A percentile compares a stretch with the other conserved stretches of the same genome.
Conservation (phyloP, 2,329 filamentous ascomycete genomes). For the Penicillium sclerotiorum region DNA sequence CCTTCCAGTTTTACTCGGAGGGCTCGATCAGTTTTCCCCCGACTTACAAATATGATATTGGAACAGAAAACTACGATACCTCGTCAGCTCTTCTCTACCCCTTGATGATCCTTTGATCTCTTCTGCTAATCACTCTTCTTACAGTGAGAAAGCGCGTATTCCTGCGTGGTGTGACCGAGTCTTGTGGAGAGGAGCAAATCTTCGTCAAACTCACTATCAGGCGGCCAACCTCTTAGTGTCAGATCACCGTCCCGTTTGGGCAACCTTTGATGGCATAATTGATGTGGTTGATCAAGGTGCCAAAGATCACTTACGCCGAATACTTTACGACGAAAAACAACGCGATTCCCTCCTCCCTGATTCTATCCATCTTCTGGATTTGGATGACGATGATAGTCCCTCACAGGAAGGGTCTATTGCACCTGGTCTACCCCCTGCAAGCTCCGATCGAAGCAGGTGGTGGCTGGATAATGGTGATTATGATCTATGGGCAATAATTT, state of each 20-base stretch:
- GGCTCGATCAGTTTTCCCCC: slow-evolving; percentile 84
- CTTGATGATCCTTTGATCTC: slow-evolving; percentile 6
- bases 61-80: slow-evolving; percentile 85
- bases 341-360: slow-evolving; percentile 49
- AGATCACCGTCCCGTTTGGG: slow-evolving; percentile 94
- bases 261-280: slow-evolving; percentile 81
- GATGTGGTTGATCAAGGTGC: slow-evolving; percentile 74
- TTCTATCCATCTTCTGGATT: slow-evolving; percentile 23
- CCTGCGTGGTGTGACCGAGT: slow-evolving; percentile 98
- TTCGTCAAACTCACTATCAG: slow-evolving; percentile 81
- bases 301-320: slow-evolving; percentile 71
- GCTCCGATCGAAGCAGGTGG: slow-evolving; percentile 65
- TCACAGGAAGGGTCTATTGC: slow-evolving; percentile 80
- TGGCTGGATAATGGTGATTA: slow-evolving; percentile 63
- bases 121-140: too few relatives aligned
- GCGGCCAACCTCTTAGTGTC: slow-evolving; percentile 84
- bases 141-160: slow-evolving; percentile 84
- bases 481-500: neutral
- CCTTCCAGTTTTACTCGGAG: slow-evolving; percentile 91
- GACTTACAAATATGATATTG: slow-evolving; percentile 94
- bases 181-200: slow-evolving; percentile 78
- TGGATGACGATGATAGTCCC: slow-evolving; percentile 71
- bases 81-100: slow-evolving; percentile 60
- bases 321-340: slow-evolving; percentile 72
- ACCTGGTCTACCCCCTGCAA: slow-evolving; percentile 69